Conservation (phyloP, 2,329 filamentous ascomycete species). For the Nothopassalora personata region DNA sequence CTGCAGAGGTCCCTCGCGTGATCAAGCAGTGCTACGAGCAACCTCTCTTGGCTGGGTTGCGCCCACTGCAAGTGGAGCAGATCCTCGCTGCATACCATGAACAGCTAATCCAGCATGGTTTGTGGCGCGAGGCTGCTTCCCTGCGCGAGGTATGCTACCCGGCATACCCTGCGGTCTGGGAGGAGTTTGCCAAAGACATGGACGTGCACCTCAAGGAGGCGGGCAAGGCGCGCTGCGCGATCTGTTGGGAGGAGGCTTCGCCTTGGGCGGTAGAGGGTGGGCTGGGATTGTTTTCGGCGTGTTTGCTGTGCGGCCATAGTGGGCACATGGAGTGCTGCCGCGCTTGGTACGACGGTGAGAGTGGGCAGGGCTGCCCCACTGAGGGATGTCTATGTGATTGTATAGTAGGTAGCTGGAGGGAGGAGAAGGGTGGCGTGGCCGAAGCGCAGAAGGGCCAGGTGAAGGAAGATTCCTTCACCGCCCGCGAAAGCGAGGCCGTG, state of each 20-base stretch:
- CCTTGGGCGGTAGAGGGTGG: not conserved
- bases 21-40: conserved; percentile 37
- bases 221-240: conserved; percentile 52
- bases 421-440: conserved; percentile 12
- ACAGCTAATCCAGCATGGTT: conserved; percentile 44
- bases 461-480: conserved; percentile 38
- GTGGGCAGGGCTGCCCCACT: conserved; percentile 53
- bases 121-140: conserved; percentile 50
- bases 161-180: conserved; percentile 52
- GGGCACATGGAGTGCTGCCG: conserved; percentile 55
- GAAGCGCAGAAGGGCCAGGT: conserved; percentile 35
- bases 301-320: conserved; percentile 56
- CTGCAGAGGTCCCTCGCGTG: conserved; percentile 33
- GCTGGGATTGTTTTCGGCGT: conserved; percentile 38
- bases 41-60: conserved; percentile 40
- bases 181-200: conserved; percentile 52
- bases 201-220: conserved; percentile 44
- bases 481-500: conserved; percentile 41
- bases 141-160: conserved; percentile 54
- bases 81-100: conserved; percentile 55
- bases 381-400: conserved; percentile 58
- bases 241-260: conserved; percentile 34
- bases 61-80: conserved; percentile 49
- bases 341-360: conserved; percentile 50
- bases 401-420: conserved; percentile 12